Conservation (phyloP, 139 green algal genomes). For the Microglena sp. region DNA sequence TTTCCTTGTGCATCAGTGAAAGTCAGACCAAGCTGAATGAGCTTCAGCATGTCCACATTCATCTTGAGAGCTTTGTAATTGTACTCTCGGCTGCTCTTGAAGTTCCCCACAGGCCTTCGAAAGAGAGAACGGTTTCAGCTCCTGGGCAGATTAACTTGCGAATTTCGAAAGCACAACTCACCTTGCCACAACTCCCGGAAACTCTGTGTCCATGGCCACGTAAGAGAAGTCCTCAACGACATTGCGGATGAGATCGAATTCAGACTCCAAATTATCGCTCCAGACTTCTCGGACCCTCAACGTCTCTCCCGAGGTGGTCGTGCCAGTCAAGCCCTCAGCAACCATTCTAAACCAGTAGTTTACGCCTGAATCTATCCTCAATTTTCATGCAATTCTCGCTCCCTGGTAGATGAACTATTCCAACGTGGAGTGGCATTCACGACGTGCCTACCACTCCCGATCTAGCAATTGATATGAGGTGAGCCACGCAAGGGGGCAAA, state of each 20-base stretch:
- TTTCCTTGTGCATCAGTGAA: conserved; percentile 87
- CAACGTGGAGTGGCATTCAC: too few relatives aligned
- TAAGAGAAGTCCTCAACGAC: conserved; percentile 89
- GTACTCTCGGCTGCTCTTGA: conserved; percentile 92
- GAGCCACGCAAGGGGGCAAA: too few relatives aligned
- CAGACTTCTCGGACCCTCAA: conserved; percentile 91
- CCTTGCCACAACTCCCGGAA: conserved; percentile 52
- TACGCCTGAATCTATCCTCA: too few relatives aligned
- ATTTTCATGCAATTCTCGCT: too few relatives aligned
- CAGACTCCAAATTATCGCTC: conserved; percentile 87
- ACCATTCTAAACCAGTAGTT: too few relatives aligned
- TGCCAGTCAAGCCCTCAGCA: conserved; percentile 32
- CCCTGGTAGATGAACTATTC: too few relatives aligned
- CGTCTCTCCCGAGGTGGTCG: conserved; percentile 53
- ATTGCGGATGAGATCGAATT: conserved; percentile 82
- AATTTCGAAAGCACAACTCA: too few relatives aligned
- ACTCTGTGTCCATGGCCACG: conserved; percentile 98
- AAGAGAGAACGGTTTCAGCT: not conserved
- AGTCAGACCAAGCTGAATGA: conserved; percentile 98
- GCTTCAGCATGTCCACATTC: conserved; percentile 99
- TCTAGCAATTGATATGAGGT: too few relatives aligned
- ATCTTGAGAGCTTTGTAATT: conserved; percentile 83
- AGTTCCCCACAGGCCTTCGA: conserved; percentile 81
- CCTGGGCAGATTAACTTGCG: not conserved
- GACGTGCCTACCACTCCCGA: too few relatives aligned